Base-by-base conservation (phyloP, 768 basidiomycete genomes). In the Termitomyces heimii region DNA sequence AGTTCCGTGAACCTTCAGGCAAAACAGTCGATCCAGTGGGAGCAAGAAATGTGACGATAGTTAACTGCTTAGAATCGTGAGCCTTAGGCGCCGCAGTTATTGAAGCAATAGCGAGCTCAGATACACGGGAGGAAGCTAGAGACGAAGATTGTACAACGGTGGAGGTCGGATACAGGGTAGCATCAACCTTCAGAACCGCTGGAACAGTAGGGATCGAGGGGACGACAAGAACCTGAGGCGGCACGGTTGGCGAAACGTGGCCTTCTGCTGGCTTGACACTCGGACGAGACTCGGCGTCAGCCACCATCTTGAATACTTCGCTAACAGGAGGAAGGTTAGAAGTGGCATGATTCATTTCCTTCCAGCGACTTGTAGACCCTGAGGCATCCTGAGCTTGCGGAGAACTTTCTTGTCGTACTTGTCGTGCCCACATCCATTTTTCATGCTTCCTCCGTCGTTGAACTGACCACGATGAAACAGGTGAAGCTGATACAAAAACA, bases 271-370 rank as follows among this genome's bases (percentile, higher is more conserved):
- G 44, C 5, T 53, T 37, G 28, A 34, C 39, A 44, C n/a, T n/a
- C 20, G 45, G 43, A 16, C 18, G 39, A 45, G 39, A 37, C 18
- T 55, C 54, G 4, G 49, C 29, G 29, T 54, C 51, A 50, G 55
- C 50, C 53, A 47, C 34, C 57, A 56, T 63, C 49, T 58, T 58
- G 58, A 65, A 65, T 44, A 65, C 56, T 29, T 58, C 52, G 29
- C 53, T n/a, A 24, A 65, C 64, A 3, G 60, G 58, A 22, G 56
- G 60, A 13, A 65, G 56, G n/a, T 7, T 20, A 18, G 32, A 20
- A 45, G 60, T n/a, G 14, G 24, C 24, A 29, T 54, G 42, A 40
- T 44, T 47, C 31, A 14, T 44, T 18, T 53, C 42, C 28, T 29
- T 26, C n/a, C n/a, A 24, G 12, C 9, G 28, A 32, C 24, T 43